These are phyloP conservation scores for Russula sp. DNA, from an alignment of 768 basidiomycete genomes.

Conservation along the genomic window DNA sequence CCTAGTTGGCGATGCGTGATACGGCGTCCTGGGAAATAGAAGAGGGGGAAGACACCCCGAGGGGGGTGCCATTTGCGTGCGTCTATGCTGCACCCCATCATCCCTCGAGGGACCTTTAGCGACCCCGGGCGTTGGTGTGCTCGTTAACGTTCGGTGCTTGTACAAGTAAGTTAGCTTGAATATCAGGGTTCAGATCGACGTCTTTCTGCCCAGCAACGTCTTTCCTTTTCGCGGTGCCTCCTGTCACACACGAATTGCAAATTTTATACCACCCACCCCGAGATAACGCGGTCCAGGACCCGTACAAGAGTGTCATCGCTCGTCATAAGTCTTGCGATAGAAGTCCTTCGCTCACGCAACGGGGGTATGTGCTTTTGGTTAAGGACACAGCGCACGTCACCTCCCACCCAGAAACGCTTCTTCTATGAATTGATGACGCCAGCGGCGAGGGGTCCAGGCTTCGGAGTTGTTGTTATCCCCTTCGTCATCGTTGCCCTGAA, in stretches of 20 bases:
- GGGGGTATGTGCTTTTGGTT: neutral
- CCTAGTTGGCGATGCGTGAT: slow-evolving; percentile 8
- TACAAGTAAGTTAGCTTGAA: neutral
- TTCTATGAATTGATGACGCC: slow-evolving; percentile 14
- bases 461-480: slow-evolving; percentile 9
- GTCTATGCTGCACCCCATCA: neutral
- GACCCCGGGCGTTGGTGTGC: slow-evolving; percentile 4
- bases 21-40: slow-evolving; percentile 13
- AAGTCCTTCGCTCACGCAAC: neutral
- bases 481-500: slow-evolving; percentile 18
- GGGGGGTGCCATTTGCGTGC: neutral
- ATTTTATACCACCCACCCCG: neutral
- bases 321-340: slow-evolving; percentile 20
- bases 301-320: neutral
- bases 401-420: neutral
- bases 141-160: neutral
- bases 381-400: neutral
- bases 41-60: neutral
- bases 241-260: neutral
- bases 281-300: neutral
- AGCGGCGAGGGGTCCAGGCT: slow-evolving; percentile 10
- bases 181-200: slow-evolving; percentile 11
- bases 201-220: neutral
- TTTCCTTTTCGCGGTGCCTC: neutral
- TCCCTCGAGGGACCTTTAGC: neutral